Percentiles rank a stretch among this genome's conserved stretches.
Evolutionary conservation across 139 green algal genomes (phyloP).

Genomic region (Ettlia oleoabundans): DNA sequence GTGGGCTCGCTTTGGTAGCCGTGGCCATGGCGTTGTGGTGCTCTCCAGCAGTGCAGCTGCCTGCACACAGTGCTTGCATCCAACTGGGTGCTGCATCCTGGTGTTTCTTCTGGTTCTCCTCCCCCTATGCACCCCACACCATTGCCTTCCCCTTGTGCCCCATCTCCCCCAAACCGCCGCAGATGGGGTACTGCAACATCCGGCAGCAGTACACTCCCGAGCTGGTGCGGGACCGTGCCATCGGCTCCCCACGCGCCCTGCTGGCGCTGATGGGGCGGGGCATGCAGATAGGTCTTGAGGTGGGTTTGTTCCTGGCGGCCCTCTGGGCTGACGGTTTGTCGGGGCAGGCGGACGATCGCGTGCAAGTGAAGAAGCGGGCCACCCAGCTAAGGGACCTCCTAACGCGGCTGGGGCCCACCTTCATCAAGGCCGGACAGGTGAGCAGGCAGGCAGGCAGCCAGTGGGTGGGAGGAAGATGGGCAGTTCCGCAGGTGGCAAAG

Average conservation of each 20-base stretch:
- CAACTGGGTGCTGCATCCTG: neutral
- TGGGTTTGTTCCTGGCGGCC: constrained; percentile 30
- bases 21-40: too few species aligned
- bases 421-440: constrained; percentile 97
- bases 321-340: constrained; percentile 40
- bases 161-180: too few species aligned
- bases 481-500: too few species aligned
- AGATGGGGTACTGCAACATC: constrained; percentile 59
- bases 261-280: constrained; percentile 14
- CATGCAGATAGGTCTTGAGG: constrained; percentile 25
- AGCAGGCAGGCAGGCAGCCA: neutral
- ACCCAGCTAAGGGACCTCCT: constrained; percentile 89
- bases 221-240: constrained; percentile 35
- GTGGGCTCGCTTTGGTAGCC: too few species aligned
- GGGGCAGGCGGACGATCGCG: constrained; percentile 28
- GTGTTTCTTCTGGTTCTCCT: neutral
- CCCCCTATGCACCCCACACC: neutral
- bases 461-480: too few species aligned
- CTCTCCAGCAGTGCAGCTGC: too few species aligned
- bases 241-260: constrained; percentile 16
- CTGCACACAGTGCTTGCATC: too few species aligned
- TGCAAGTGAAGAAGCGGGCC: constrained; percentile 69
- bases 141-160: too few species aligned
- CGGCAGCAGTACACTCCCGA: constrained; percentile 54
- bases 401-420: constrained; percentile 90